Base-by-base conservation (phyloP, 805 yeast species). In the Dipodascus geniculatus region DNA sequence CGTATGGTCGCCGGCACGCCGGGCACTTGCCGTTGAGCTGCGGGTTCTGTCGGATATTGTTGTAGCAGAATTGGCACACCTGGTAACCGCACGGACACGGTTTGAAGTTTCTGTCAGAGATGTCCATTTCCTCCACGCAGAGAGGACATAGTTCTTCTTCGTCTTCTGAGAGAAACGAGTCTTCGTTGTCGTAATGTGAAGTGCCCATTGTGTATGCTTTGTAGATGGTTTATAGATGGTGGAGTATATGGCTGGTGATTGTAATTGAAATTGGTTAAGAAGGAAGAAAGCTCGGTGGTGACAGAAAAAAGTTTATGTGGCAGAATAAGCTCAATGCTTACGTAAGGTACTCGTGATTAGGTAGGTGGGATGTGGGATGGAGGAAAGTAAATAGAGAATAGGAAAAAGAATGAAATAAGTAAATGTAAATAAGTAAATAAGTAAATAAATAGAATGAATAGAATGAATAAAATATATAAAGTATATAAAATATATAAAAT, bases 41-140 rank as follows among this genome's bases (percentile, higher is more conserved):
- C 1, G 97, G 97, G 62, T 91, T 91, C 59, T 88, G 93, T 59
- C 96, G 79, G 63, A 93, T 93, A 68, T 90, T 91, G 72, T 93
- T 93, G 75, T 91, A 93, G 69, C 99, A 93, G 67, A 93, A 93
- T 75, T 91, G 98, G 69, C 99, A 93, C 55, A 93, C 87, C 68
- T 95, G 97, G 65, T 93, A 93, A 19, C 99, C 99, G 73, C 99
- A 93, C 0, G 98, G 98, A 74, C 99, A 93, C n/a, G 99, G 99
- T 68, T 85, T 88, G 76, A 93, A 93, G 72, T 89, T 87, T 65
- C 86, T 88, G 70, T 93, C 99, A 17, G 96, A 85, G 50, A 91
- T 82, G 69, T 93, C 99, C 89, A 93, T 83, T 67, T 93, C 97
- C 71, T 93, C 99, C 65, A 90, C 91, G 74, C 99, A 93, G 58